These are phyloP conservation scores for Podospora bellae-mahoneyi DNA, from an alignment of 495 filamentous ascomycete genomes.

Conservation along the genomic window DNA sequence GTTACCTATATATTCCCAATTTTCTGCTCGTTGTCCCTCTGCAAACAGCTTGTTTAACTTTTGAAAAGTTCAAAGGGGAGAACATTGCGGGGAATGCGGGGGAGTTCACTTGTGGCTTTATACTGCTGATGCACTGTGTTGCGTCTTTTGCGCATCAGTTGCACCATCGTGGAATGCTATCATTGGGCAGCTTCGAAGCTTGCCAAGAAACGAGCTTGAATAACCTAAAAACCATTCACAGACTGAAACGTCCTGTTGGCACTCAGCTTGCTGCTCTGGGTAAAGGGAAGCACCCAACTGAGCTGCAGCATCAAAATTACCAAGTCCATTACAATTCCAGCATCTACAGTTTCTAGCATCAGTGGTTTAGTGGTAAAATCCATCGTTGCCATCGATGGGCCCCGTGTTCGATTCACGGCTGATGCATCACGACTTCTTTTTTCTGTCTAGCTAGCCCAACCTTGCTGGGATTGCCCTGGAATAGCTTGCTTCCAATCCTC, in stretches of 20 bases:
- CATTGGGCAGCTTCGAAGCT: not conserved
- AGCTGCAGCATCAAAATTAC: too few species aligned
- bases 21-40: not conserved
- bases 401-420: slow-evolving; percentile 52
- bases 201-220: not conserved
- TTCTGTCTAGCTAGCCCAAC: not conserved
- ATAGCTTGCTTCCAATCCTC: too few species aligned
- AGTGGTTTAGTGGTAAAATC: slow-evolving; percentile 54
- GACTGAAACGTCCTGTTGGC: not conserved
- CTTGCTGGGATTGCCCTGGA: too few species aligned
- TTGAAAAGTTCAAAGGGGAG: not conserved
- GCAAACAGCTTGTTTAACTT: not conserved
- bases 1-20: not conserved
- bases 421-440: slow-evolving; percentile 29
- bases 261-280: not conserved
- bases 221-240: not conserved
- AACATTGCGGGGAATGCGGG: not conserved
- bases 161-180: not conserved
- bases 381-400: slow-evolving; percentile 54
- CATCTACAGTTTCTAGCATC: slow-evolving; percentile 13
- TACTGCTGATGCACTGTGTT: not conserved
- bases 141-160: not conserved
- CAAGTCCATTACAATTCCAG: too few species aligned
- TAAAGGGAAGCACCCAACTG: too few species aligned
- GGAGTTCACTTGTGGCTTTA: not conserved